phyloP scores from a whole-genome alignment of 106 monocot genomes.

The Gastrodia elata region DNA sequence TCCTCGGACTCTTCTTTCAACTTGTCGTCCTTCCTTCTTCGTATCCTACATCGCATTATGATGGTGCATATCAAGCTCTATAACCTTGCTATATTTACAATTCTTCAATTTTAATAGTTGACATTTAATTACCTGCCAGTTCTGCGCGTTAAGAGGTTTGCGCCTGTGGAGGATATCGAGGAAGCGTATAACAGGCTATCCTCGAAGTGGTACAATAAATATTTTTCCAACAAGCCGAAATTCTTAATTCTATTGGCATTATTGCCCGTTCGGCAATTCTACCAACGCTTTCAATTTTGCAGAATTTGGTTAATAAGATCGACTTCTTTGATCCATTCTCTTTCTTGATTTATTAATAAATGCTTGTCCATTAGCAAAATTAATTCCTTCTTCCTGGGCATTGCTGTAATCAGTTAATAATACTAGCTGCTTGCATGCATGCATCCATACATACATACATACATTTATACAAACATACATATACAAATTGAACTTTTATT shows the following conservation, averaged over 20 bases:
- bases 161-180: slow-evolving; percentile 32
- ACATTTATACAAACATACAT: too few species aligned
- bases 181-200: slow-evolving; percentile 36
- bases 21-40: slow-evolving; percentile 69
- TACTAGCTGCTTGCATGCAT: background rate
- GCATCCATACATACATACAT: background rate
- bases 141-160: slow-evolving; percentile 26
- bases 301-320: background rate
- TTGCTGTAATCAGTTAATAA: background rate
- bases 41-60: slow-evolving; percentile 71
- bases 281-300: background rate
- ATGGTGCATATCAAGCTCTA: slow-evolving; percentile 28
- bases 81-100: background rate
- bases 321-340: background rate
- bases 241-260: background rate
- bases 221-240: background rate
- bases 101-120: background rate
- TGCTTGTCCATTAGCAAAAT: background rate
- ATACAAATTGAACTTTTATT: too few species aligned
- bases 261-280: background rate
- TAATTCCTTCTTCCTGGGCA: background rate
- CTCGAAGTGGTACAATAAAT: slow-evolving; percentile 21
- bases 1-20: slow-evolving; percentile 76
- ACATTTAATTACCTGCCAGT: slow-evolving; percentile 13
- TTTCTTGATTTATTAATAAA: background rate